Evolutionary conservation across 805 yeast species (phyloP), one percentile per base, ranked within the genome.

Genomic region (Teunomyces barrocoloradensis): DNA sequence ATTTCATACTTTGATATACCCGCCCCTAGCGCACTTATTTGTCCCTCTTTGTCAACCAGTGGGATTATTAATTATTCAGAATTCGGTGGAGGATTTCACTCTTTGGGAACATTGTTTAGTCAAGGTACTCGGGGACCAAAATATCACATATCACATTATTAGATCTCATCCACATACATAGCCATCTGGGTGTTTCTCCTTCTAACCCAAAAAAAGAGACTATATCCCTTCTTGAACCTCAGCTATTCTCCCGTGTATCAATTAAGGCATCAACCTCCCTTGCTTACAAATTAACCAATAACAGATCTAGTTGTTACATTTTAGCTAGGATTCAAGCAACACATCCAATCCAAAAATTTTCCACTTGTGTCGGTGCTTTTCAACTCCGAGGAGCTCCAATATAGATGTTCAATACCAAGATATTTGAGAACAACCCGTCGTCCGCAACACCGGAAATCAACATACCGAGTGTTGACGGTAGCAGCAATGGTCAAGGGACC

Each of bases 371-470:
- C 10, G 12, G 7, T 18, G n/a, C 10, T 32, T 34, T 34, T 37
- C 17, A 21, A 20, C 40, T 21, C 17, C 35, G 18, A 32, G 35
- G 35, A 13, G 20, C 42, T n/a, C 30, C 25, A 28, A 18, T 4
- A 32, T 5, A 37, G 30, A 73, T 73, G 77, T 73, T 73, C 48
- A 73, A 73, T 53, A 71, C 77, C 40, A 60, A 65, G 50, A 73
- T 73, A 38, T 73, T 73, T 55, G 77, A 72, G 40, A 66, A 57
- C 42, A 52, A 56, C 27, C 48, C 59, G 29, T 44, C 61, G 42
- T 43, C 61, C 17, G 55, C 55, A 21, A 56, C 64, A 20, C 54
- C 67, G 15, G 68, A 67, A 18, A 63, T 61, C 21, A 63, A 61
- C 50, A 64, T 64, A 28, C 66, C 70, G 18, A 51, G 49, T 33